A percentile compares a stretch with the other conserved stretches of the same genome.
phyloP scores from a whole-genome alignment of 2,329 filamentous ascomycete genomes.

The Penicillium brasilianum region DNA sequence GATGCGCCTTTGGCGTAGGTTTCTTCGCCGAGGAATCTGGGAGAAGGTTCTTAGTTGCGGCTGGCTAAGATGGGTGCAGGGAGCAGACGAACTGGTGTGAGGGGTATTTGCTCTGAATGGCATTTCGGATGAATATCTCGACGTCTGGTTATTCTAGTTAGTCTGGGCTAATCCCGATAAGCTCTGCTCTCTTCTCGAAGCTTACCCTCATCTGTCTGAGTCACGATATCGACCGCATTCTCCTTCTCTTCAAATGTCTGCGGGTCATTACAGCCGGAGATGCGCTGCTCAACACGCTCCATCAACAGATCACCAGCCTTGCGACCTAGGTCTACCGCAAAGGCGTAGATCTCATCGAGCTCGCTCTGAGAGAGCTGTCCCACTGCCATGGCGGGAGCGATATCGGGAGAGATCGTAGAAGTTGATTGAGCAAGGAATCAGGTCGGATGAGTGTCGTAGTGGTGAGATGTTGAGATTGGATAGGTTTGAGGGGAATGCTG shows the following conservation, averaged over 20 bases:
- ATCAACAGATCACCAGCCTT: slow-evolving; percentile 71
- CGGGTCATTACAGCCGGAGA: slow-evolving; percentile 44
- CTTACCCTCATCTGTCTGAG: slow-evolving; percentile 73
- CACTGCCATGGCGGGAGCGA: slow-evolving; percentile 27
- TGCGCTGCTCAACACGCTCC: slow-evolving; percentile 64
- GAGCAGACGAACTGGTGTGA: slow-evolving; percentile 64
- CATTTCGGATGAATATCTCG: slow-evolving; percentile 69
- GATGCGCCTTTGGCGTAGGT: slow-evolving; percentile 71
- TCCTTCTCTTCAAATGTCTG: slow-evolving; percentile 68
- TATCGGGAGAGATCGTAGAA: neutral
- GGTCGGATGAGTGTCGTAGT: neutral
- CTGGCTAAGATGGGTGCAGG: neutral
- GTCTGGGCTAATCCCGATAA: neutral
- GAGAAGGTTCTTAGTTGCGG: neutral
- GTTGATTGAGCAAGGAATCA: neutral
- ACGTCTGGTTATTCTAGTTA: slow-evolving; percentile 60
- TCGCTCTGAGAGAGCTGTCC: slow-evolving; percentile 47
- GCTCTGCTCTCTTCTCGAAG: neutral
- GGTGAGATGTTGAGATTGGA: neutral
- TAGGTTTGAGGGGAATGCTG: neutral
- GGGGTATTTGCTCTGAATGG: slow-evolving; percentile 66
- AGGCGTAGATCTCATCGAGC: slow-evolving; percentile 69
- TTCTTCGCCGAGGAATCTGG: slow-evolving; percentile 77
- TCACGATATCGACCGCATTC: slow-evolving; percentile 77
- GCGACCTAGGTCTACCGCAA: slow-evolving; percentile 72